Evolutionary conservation across 2,329 filamentous ascomycete species (phyloP).

Genomic region (Pleoardoris graminearum): DNA sequence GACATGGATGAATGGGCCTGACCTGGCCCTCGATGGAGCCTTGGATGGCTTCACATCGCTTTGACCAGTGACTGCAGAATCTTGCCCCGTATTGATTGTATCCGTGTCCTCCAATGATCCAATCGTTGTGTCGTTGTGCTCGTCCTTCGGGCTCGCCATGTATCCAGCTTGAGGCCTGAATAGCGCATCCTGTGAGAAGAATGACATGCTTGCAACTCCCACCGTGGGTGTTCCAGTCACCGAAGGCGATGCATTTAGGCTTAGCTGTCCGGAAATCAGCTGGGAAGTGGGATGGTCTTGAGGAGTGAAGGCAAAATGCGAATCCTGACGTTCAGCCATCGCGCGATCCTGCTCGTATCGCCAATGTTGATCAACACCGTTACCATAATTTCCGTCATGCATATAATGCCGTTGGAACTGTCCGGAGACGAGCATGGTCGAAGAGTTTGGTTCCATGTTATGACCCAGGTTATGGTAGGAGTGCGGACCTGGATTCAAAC

Average conservation of each 20-base stretch:
- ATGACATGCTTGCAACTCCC: background rate
- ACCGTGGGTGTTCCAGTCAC: slow-evolving; percentile 10
- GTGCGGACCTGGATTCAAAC: background rate
- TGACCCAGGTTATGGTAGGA: background rate
- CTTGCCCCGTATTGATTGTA: background rate
- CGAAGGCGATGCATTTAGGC: slow-evolving; percentile 8
- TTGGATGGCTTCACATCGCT: background rate
- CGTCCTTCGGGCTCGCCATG: background rate
- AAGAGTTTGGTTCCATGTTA: background rate
- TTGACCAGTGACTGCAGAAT: background rate
- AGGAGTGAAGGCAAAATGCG: background rate
- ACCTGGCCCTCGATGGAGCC: background rate
- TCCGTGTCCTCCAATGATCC: background rate
- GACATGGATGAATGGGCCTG: slow-evolving; percentile 26
- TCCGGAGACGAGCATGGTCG: background rate
- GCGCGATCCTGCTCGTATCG: background rate
- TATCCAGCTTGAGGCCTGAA: background rate
- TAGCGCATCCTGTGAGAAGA: background rate
- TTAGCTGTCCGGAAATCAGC: background rate
- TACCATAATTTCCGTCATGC: background rate
- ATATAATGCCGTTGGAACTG: background rate
- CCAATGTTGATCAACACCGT: background rate
- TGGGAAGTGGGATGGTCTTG: slow-evolving; percentile 1
- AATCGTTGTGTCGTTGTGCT: background rate
- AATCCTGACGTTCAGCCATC: background rate